Evolutionary conservation across 2,329 filamentous ascomycete species (phyloP).

Genomic region (Aspergillus thermomutatus): DNA sequence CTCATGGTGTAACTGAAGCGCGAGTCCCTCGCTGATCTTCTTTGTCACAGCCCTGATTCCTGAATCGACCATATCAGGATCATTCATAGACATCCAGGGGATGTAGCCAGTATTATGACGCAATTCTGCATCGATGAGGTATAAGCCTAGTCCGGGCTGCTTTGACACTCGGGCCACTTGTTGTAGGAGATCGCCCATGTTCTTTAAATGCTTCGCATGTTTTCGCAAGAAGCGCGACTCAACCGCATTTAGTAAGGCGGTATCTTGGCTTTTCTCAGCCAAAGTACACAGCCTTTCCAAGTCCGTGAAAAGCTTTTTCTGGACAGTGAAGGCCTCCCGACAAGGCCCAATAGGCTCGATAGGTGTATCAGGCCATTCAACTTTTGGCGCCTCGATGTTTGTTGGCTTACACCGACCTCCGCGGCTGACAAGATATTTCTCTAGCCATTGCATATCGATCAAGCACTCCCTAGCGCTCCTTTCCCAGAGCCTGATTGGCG

Average conservation of each 20-base stretch:
- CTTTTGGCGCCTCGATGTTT: constrained; percentile 17
- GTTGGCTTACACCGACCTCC: constrained; percentile 21
- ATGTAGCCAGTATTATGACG: constrained; percentile 10
- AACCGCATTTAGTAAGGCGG: constrained; percentile 11
- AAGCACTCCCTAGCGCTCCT: constrained; percentile 18
- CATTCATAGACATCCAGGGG: constrained; percentile 11
- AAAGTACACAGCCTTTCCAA: constrained; percentile 15
- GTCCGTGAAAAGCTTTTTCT: constrained; percentile 19
- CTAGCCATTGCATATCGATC: constrained; percentile 20
- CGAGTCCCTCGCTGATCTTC: constrained; percentile 2
- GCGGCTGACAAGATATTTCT: constrained; percentile 21
- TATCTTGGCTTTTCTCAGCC: constrained; percentile 13
- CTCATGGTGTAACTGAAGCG: not conserved
- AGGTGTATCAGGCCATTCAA: constrained; percentile 19
- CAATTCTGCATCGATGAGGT: constrained; percentile 18
- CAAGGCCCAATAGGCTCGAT: constrained; percentile 19
- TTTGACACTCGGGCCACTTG: constrained; percentile 22
- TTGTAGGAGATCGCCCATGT: constrained; percentile 20
- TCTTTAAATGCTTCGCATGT: constrained; percentile 21
- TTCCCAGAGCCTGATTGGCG: constrained; percentile 16
- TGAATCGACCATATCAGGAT: constrained; percentile 14
- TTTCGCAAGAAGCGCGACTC: constrained; percentile 19
- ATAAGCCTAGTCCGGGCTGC: constrained; percentile 19
- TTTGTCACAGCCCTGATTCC: not conserved
- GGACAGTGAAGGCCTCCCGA: constrained; percentile 13